Evolutionary conservation across 2,329 filamentous ascomycete species (phyloP).

Genomic region (Pyrenophora tritici-repentis): DNA sequence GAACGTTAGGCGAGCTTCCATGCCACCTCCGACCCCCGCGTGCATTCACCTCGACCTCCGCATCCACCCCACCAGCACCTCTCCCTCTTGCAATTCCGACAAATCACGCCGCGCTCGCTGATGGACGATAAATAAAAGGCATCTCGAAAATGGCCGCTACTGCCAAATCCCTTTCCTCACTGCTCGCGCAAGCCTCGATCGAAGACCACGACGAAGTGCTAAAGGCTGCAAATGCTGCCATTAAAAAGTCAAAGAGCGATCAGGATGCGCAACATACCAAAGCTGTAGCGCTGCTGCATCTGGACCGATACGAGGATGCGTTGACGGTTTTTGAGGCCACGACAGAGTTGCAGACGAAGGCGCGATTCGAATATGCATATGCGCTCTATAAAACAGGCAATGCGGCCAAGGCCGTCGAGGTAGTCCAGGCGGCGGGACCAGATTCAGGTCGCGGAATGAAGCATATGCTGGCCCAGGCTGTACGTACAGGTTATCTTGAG

Average conservation of each 20-base stretch:
- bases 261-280: slow-evolving; percentile 69
- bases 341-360: slow-evolving; percentile 63
- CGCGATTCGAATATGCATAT: slow-evolving; percentile 74
- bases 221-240: slow-evolving; percentile 62
- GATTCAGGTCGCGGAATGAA: slow-evolving; percentile 55
- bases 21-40: slow-evolving; percentile 38
- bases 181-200: slow-evolving; percentile 63
- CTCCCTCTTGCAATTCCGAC: slow-evolving; percentile 5
- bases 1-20: slow-evolving; percentile 35
- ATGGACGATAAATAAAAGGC: slow-evolving; percentile 32
- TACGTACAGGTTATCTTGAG: slow-evolving; percentile 39
- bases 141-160: slow-evolving; percentile 47
- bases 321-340: slow-evolving; percentile 69
- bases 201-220: slow-evolving; percentile 77
- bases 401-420: slow-evolving; percentile 65
- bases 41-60: slow-evolving; percentile 31
- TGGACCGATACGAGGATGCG: slow-evolving; percentile 82
- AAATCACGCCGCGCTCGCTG: slow-evolving; percentile 10
- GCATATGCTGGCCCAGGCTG: slow-evolving; percentile 67
- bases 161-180: slow-evolving; percentile 56
- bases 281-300: slow-evolving; percentile 75
- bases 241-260: slow-evolving; percentile 65
- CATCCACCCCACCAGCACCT: slow-evolving; percentile 22
- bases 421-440: slow-evolving; percentile 50
- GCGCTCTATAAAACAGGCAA: slow-evolving; percentile 81